Percentiles rank a stretch among this genome's conserved stretches.
Conservation (phyloP, 148 eudicot genomes). For the Cornus controversa region DNA sequence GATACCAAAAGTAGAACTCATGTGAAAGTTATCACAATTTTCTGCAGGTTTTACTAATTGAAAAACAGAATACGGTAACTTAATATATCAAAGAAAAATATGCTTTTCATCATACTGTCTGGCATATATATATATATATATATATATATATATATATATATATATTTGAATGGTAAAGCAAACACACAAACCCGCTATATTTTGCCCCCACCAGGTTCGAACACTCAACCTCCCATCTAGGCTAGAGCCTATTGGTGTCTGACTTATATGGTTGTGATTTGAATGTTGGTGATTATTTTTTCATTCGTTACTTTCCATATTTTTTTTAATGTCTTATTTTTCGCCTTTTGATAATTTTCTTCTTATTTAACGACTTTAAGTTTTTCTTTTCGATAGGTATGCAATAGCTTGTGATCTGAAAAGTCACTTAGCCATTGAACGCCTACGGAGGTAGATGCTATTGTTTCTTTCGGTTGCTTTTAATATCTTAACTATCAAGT, state of each 20-base stretch:
- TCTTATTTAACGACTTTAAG: neutral
- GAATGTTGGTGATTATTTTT: neutral
- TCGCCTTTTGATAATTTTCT: neutral
- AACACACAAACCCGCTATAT: too few species aligned
- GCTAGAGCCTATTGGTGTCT: too few species aligned
- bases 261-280: too few species aligned
- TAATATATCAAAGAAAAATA: too few species aligned
- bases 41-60: neutral
- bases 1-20: neutral
- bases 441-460: slow-evolving; percentile 67
- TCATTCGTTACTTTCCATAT: too few species aligned
- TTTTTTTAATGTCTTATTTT: neutral
- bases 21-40: neutral
- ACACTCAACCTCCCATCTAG: too few species aligned
- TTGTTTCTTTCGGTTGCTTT: slow-evolving; percentile 1
- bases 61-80: too few species aligned
- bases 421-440: slow-evolving; percentile 67
- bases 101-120: too few species aligned
- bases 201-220: too few species aligned
- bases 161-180: too few species aligned
- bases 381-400: slow-evolving; percentile 51
- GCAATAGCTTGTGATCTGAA: slow-evolving; percentile 81
- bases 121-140: too few species aligned
- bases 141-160: too few species aligned
- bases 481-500: neutral